These are phyloP conservation scores for Diplotaxis tenuifolia DNA, from an alignment of 345 rosid species.

Conservation along the genomic window DNA sequence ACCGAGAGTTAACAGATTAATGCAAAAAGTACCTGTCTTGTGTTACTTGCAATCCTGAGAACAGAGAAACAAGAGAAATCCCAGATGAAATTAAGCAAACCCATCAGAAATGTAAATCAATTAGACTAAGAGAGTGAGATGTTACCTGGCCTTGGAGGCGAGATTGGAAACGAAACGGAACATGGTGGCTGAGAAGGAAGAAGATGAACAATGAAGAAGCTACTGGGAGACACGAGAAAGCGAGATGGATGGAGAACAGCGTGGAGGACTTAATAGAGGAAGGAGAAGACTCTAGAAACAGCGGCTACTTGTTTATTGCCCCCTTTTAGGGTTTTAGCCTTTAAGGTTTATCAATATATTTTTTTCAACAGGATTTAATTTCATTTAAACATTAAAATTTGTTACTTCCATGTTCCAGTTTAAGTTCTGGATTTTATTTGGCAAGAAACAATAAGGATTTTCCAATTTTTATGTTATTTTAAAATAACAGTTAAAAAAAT, in stretches of 20 bases:
- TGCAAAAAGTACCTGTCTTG: not conserved
- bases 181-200: slow-evolving; percentile 5
- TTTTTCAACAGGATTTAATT: too few species aligned
- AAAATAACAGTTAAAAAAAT: too few species aligned
- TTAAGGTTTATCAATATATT: not conserved
- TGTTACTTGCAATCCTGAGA: slow-evolving; percentile 13
- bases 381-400: too few species aligned
- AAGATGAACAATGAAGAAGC: not conserved
- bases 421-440: not conserved
- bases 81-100: not conserved
- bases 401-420: not conserved
- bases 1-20: not conserved
- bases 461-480: not conserved
- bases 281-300: not conserved
- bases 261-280: not conserved
- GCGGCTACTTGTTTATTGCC: not conserved
- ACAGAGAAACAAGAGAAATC: not conserved
- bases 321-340: not conserved
- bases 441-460: not conserved
- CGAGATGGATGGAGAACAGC: not conserved
- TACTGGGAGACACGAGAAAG: not conserved
- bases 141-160: slow-evolving; percentile 14
- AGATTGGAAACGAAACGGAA: not conserved
- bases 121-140: not conserved
- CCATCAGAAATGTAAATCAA: not conserved